A percentile compares a stretch with the other conserved stretches of the same genome.
Evolutionary conservation across 2,329 filamentous ascomycete genomes (phyloP).

Genomic region (Clonostachys rosea): DNA sequence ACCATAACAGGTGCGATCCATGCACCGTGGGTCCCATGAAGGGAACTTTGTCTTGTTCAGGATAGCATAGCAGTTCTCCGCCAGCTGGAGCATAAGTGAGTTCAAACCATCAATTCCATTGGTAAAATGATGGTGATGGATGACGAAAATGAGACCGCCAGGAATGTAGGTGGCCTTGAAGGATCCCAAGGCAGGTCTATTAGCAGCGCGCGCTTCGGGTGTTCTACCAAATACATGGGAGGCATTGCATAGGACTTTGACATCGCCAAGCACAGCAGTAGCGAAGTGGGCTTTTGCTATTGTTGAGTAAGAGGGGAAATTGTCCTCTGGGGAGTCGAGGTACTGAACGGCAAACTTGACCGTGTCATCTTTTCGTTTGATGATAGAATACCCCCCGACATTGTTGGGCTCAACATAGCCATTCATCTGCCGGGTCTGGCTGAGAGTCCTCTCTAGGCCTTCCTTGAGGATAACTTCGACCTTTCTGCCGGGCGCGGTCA

Average conservation of each 20-base stretch:
- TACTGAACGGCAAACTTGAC: constrained; percentile 26
- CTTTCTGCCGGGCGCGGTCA: neutral
- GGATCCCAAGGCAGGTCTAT: constrained; percentile 21
- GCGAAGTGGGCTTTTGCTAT: constrained; percentile 27
- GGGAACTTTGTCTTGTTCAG: constrained; percentile 19
- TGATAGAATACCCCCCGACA: constrained; percentile 26
- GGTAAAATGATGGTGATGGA: constrained; percentile 32
- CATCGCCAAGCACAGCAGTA: constrained; percentile 22
- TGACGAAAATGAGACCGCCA: constrained; percentile 31
- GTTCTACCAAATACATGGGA: constrained; percentile 29
- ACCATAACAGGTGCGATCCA: constrained; percentile 25
- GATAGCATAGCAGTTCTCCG: constrained; percentile 32
- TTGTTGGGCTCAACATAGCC: constrained; percentile 31
- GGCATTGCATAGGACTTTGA: constrained; percentile 20
- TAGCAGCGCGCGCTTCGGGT: constrained; percentile 27
- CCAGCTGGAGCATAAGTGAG: constrained; percentile 26
- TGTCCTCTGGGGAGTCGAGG: constrained; percentile 24
- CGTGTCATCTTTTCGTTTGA: constrained; percentile 24
- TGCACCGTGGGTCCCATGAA: constrained; percentile 22
- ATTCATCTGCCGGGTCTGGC: constrained; percentile 27
- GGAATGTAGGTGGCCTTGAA: constrained; percentile 34
- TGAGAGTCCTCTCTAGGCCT: constrained; percentile 28
- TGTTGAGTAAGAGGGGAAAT: constrained; percentile 27
- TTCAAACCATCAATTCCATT: constrained; percentile 32
- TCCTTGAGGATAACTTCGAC: constrained; percentile 17